Evolutionary conservation across 2,329 filamentous ascomycete species (phyloP), one percentile per base, ranked within the genome.

Genomic region (Reticulascus tulasneorum): DNA sequence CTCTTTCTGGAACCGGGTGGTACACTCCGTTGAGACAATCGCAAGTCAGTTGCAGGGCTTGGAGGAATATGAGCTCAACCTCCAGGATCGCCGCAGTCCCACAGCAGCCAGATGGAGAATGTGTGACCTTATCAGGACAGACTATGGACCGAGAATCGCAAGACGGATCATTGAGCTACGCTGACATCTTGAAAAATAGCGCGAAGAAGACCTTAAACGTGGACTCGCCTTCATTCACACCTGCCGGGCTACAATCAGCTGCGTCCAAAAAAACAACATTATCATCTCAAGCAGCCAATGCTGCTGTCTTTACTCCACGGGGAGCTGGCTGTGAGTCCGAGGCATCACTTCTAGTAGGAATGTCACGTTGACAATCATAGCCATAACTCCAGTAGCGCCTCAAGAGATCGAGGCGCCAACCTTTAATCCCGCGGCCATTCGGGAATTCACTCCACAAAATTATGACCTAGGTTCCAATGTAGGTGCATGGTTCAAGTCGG

Each of bases 141-240:
- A n/a, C n/a, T n/a, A n/a, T n/a, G n/a, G n/a, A n/a, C n/a, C n/a
- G n/a, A n/a, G n/a, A n/a, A n/a, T n/a, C n/a, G n/a, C n/a, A n/a
- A n/a, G n/a, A n/a, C n/a, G n/a, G n/a, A n/a, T n/a, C n/a, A n/a
- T n/a, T 35, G 26, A 16, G 23, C 18, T 33, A 21, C 17, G 40
- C 40, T 42, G 24, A 42, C 37, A 16, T n/a, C 13, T 35, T 21
- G 19, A 26, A 11, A 22, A 17, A 22, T 40, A 73, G 70, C 41
- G 55, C 68, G 17, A 88, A 87, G 62, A 93, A 89, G 61, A 72
- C 84, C 19, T 73, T 98, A 48, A 98, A 94, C 60, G 93, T 95
- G 54, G 93, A 97, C 54, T 97, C 93, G 8, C 91, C 93, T 10
- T 87, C 91, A 30, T 98, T 98, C 59, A 96, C 88, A 0, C 91